Evolutionary conservation across 1,284 basidiomycete genomes (phyloP), one percentile per base, ranked within the genome.

Genomic region (Marasmius sp.): DNA sequence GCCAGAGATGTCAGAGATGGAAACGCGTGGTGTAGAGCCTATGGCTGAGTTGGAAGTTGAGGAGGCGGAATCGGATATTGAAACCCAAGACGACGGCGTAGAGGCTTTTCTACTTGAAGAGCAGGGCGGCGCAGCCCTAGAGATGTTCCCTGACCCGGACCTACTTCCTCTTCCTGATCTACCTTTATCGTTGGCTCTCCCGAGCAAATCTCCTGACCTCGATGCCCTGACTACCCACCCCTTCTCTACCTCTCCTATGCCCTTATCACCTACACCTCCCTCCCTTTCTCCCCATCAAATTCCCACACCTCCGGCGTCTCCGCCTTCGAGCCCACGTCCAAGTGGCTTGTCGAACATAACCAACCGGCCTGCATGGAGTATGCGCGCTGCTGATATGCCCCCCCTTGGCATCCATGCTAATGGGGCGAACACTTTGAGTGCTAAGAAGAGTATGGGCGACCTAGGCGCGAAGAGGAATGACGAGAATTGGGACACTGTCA

Each of bases 311-410:
- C 62, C 62, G 0, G 62, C 62, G 10, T 64, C 62, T 10, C 62
- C 62, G 33, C 59, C 57, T 9, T 16, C 14, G 1, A 33, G 47
- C 18, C 27, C 48, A 11, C 59, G 45, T 43, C 38, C 18, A 37
- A 54, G 34, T 6, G 33, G 34, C 34, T 18, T 54, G 5, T 34
- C 52, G 12, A 54, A 54, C 37, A 54, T 54, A 33, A 54, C 58
- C 41, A 45, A 50, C 33, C 52, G 59, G 14, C 67, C 69, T 16
- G 67, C 66, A n/a, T 70, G 69, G 69, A 66, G 66, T 3, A 43
- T 63, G 20, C 67, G 69, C 20, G 69, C 69, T 2, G 64, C 66
- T 6, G 66, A 65, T 22, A 67, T 67, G 27, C 68, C 69, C 6
- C 63, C 68, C 16, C 54, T 70, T 11, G 69, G 69, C 11, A 59